Evolutionary conservation across 2,329 filamentous ascomycete species (phyloP).

Genomic region (Calonectria montana): DNA sequence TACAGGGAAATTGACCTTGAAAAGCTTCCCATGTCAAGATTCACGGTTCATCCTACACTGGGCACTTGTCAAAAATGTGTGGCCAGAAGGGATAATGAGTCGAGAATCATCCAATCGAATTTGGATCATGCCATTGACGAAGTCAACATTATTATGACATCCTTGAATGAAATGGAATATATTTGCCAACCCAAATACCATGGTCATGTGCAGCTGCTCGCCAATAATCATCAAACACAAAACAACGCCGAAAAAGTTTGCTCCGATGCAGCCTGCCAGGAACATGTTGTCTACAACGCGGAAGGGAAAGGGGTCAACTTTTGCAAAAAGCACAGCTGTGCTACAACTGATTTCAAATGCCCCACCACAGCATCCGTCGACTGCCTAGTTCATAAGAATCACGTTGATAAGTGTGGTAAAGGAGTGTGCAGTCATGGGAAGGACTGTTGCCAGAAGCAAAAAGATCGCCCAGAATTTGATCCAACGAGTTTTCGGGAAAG

Average conservation of each 20-base stretch:
- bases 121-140: constrained; percentile 5
- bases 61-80: neutral
- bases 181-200: neutral
- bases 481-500: neutral
- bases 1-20: neutral
- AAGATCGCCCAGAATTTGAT: no score
- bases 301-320: constrained; percentile 23
- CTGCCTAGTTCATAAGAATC: constrained; percentile 26
- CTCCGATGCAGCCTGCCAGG: constrained; percentile 15
- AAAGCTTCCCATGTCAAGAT: neutral
- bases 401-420: neutral
- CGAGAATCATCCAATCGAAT: neutral
- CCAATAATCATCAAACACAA: neutral
- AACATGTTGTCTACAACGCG: neutral
- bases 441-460: neutral
- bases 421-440: neutral
- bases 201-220: neutral
- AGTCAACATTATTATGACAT: neutral
- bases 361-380: neutral
- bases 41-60: neutral
- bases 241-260: neutral
- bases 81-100: no score
- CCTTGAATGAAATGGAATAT: neutral
- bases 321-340: constrained; percentile 34
- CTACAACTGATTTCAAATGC: constrained; percentile 11